Evolutionary conservation across 1,139 yeast species (phyloP).

Genomic region (Citeromyces hawaiiensis): DNA sequence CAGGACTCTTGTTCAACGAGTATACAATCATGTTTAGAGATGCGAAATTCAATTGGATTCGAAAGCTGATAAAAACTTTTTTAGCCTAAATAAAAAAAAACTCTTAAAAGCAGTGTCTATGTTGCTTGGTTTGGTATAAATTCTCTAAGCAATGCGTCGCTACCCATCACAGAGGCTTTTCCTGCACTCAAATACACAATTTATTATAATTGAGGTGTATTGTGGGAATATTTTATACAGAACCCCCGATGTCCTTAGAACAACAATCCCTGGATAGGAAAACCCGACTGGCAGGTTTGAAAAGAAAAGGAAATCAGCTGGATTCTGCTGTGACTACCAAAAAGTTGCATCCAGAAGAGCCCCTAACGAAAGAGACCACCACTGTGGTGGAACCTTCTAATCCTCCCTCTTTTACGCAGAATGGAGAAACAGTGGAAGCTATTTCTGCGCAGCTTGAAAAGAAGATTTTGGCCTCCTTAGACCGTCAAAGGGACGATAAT

Average conservation of each 20-base stretch:
- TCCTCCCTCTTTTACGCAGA: not conserved
- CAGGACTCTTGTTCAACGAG: no score
- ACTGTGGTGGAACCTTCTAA: not conserved
- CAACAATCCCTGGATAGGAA: slow-evolving; percentile 24
- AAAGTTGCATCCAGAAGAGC: not conserved
- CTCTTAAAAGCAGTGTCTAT: no score
- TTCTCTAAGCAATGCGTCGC: no score
- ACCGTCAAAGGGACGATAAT: slow-evolving; percentile 3
- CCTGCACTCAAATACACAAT: no score
- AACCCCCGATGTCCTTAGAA: slow-evolving; percentile 16
- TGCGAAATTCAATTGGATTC: no score
- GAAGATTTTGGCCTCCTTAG: slow-evolving; percentile 1
- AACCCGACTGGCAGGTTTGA: slow-evolving; percentile 21
- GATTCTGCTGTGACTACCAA: not conserved
- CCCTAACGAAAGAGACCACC: not conserved
- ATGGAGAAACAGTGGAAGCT: slow-evolving; percentile 3
- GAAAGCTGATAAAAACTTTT: no score
- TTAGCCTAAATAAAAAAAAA: no score
- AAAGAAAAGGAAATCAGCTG: slow-evolving; percentile 11
- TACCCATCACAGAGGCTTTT: no score
- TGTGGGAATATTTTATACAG: not conserved
- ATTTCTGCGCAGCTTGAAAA: slow-evolving; percentile 4
- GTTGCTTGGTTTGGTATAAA: no score
- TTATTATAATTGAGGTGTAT: no score
- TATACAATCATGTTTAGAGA: no score